Conservation (phyloP, 2,329 filamentous ascomycete species). For the Colletotrichum costaricense region DNA sequence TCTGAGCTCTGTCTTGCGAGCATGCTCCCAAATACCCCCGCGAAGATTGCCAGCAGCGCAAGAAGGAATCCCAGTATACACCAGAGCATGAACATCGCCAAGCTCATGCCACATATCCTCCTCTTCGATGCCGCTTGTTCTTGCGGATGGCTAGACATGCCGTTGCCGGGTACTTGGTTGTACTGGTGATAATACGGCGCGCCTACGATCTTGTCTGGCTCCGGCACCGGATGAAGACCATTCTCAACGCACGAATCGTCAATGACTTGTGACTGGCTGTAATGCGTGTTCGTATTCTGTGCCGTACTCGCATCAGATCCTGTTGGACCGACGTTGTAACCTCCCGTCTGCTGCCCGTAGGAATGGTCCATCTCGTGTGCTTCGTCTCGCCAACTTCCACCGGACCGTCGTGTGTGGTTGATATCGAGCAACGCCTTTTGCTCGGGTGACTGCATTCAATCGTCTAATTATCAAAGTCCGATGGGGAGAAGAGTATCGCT, state of each 20-base stretch:
- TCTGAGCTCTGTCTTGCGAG: constrained; percentile 12
- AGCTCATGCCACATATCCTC: constrained; percentile 13
- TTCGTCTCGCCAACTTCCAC: not conserved
- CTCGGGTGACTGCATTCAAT: not conserved
- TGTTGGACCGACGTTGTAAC: not conserved
- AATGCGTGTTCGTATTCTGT: not conserved
- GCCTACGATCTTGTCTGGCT: constrained; percentile 11
- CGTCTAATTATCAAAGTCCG: no score
- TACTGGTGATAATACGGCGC: not conserved
- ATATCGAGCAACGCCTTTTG: not conserved
- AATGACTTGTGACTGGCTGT: not conserved
- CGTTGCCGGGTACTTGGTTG: not conserved
- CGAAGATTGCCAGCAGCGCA: not conserved
- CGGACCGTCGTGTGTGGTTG: not conserved
- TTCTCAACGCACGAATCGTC: constrained; percentile 12
- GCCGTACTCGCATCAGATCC: not conserved
- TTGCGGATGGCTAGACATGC: not conserved
- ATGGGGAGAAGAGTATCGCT: no score
- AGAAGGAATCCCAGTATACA: constrained; percentile 9
- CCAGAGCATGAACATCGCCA: constrained; percentile 4
- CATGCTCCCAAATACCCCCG: constrained; percentile 14
- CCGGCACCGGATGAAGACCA: constrained; percentile 14
- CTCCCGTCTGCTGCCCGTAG: not conserved
- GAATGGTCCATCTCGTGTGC: constrained; percentile 1
- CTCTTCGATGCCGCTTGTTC: not conserved